These are phyloP conservation scores for Balakata baccata DNA, from an alignment of 345 rosid genomes.

Conservation along the genomic window DNA sequence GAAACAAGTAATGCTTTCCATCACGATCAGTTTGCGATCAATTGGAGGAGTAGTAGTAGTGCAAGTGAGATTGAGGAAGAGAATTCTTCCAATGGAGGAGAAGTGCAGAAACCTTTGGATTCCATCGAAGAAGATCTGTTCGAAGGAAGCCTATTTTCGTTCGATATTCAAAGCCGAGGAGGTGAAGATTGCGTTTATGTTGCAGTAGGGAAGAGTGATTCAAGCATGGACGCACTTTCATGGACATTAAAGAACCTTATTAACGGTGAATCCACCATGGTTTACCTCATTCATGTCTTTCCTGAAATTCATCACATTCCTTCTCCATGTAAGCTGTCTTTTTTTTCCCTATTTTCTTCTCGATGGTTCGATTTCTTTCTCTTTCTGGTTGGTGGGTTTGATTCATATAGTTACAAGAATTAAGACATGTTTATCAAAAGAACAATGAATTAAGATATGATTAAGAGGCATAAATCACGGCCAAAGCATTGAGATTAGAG, in stretches of 20 bases:
- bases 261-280: conserved; percentile 26
- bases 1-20: not conserved
- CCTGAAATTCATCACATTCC: conserved; percentile 60
- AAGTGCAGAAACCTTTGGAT: conserved; percentile 4
- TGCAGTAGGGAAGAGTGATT: conserved; percentile 70
- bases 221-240: conserved; percentile 73
- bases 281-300: conserved; percentile 60
- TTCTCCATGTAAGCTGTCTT: conserved; percentile 51
- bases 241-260: conserved; percentile 61
- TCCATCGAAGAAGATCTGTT: conserved; percentile 30
- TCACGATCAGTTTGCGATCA: not conserved
- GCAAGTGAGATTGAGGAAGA: conserved; percentile 35
- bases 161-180: conserved; percentile 16
- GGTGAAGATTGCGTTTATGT: conserved; percentile 54
- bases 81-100: not conserved
- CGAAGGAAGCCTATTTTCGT: conserved; percentile 31
- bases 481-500: too few relatives aligned
- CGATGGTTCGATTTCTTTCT: too few relatives aligned
- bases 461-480: too few relatives aligned
- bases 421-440: too few relatives aligned
- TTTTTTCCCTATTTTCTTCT: not conserved
- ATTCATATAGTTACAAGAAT: too few relatives aligned
- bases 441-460: too few relatives aligned
- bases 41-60: not conserved
- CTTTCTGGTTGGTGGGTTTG: too few relatives aligned